Evolutionary conservation across 2,329 filamentous ascomycete genomes (phyloP), one percentile per base, ranked within the genome.

Genomic region (Reticulascus tulasneorum): DNA sequence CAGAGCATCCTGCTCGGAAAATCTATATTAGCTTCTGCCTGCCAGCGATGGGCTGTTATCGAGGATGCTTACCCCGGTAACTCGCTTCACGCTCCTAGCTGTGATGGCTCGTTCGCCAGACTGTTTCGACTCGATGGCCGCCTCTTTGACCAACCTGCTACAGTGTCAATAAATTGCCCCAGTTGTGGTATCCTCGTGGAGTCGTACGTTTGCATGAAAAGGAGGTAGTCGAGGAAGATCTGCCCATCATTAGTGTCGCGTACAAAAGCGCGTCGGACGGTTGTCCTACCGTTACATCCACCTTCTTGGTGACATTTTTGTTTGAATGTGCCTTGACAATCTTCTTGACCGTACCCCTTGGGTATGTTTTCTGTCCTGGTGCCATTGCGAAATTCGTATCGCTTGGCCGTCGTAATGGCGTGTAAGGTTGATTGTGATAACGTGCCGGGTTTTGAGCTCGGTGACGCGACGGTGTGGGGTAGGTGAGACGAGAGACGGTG

Each of bases 261-360:
- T 53, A 44, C 21, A n/a, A 7, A 34, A 48, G n/a, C 45, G 46
- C 49, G 36, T 38, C 27, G 4, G 23, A 23, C 21, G 13, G 19
- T 46, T 44, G n/a, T 30, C 75, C 42, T 63, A 94, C 87, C 64
- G 91, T 70, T 39, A 94, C 80, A 62, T 95, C 90, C 20, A 82
- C 84, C 60, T 93, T 90, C 62, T 88, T 93, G 67, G 82, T 87
- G 45, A 94, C 62, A 46, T 76, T 84, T 55, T 82, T 80, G 45
- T 86, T 84, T 8, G 87, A 84, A 60, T 94, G 88, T 13, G 87
- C 88, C 64, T 94, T 95, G 53, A 94, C 73, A 42, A 94, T 91
- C 61, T 89, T 90, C 62, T 89, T 93, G 50, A 95, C 72, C 0
- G 86, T 93, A 13, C 79, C 81, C 45, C 89, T 82, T 9, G 89